Conservation (phyloP, 2,329 filamentous ascomycete genomes). For the Colletotrichum eleusines region DNA sequence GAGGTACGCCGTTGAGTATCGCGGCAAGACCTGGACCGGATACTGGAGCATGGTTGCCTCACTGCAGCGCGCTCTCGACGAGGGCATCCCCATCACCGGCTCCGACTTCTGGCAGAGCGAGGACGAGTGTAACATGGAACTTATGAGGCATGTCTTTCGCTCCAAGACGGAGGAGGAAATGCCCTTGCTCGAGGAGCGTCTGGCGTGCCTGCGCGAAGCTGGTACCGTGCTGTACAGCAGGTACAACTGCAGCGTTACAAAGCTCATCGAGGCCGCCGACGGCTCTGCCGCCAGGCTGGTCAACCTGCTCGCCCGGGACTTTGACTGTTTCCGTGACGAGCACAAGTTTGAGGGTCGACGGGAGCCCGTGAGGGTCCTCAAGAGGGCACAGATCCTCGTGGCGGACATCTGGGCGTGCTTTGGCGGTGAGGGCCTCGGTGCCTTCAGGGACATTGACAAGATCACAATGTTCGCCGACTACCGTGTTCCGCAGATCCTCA, state of each 20-base stretch:
- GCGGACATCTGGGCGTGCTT: conserved; percentile 98
- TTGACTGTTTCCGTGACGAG: conserved; percentile 89
- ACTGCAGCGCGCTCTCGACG: conserved; percentile 87
- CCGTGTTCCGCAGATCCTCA: conserved; percentile 92
- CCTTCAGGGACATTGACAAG: conserved; percentile 90
- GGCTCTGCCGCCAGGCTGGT: conserved; percentile 87
- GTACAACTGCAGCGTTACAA: conserved; percentile 80
- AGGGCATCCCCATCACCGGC: conserved; percentile 90
- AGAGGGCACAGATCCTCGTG: conserved; percentile 94
- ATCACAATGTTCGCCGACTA: conserved; percentile 99
- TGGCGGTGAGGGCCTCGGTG: conserved; percentile 81
- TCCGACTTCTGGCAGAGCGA: conserved; percentile 88
- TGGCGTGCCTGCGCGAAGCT: conserved; percentile 85
- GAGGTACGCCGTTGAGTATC: conserved; percentile 86
- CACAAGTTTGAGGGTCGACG: conserved; percentile 78
- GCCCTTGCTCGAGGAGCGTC: conserved; percentile 82
- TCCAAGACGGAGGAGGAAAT: conserved; percentile 90
- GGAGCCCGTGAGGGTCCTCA: conserved; percentile 82
- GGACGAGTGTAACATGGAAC: conserved; percentile 79
- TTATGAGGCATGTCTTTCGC: conserved; percentile 83
- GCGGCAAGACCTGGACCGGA: conserved; percentile 86
- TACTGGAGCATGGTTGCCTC: conserved; percentile 95
- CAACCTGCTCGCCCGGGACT: conserved; percentile 85
- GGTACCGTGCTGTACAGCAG: conserved; percentile 81
- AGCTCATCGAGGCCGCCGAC: conserved; percentile 79